Evolutionary conservation across 495 filamentous ascomycete genomes (phyloP).

Genomic region (Penicillium longicatenatum): DNA sequence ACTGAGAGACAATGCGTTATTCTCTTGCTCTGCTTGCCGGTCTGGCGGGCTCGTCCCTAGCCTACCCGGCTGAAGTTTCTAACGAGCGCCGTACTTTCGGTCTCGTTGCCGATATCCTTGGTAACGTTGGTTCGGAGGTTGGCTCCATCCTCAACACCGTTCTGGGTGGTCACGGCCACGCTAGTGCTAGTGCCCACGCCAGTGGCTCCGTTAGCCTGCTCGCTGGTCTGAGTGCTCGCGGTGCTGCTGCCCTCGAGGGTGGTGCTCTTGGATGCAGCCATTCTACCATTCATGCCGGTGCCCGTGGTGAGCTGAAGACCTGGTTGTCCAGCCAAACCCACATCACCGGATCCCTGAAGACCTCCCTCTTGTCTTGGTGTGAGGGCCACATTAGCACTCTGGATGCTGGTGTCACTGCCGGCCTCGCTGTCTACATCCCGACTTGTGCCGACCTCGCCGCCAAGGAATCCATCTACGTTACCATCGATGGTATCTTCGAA

Average conservation of each 20-base stretch:
- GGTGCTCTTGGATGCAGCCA: slow-evolving; percentile 43
- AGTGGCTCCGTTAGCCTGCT: slow-evolving; percentile 25
- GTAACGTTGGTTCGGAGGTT: slow-evolving; percentile 18
- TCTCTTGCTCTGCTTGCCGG: slow-evolving; percentile 40
- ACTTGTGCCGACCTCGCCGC: slow-evolving; percentile 39
- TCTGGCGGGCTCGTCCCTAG: slow-evolving; percentile 40
- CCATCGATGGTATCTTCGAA: slow-evolving; percentile 44
- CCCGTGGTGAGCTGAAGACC: slow-evolving; percentile 34
- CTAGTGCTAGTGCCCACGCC: slow-evolving; percentile 16
- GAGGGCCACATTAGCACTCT: slow-evolving; percentile 17
- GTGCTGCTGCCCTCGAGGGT: slow-evolving; percentile 43
- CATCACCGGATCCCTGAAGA: slow-evolving; percentile 26
- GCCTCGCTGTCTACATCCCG: slow-evolving; percentile 41
- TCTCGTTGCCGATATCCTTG: slow-evolving; percentile 18
- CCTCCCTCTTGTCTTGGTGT: slow-evolving; percentile 17
- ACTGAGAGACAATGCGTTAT: slow-evolving; percentile 40
- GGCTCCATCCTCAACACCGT: slow-evolving; percentile 23
- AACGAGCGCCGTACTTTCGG: slow-evolving; percentile 36
- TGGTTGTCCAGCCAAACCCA: slow-evolving; percentile 34
- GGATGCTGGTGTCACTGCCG: slow-evolving; percentile 29
- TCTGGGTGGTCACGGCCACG: slow-evolving; percentile 25
- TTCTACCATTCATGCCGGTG: slow-evolving; percentile 29
- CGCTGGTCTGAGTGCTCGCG: slow-evolving; percentile 36
- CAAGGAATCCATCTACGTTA: slow-evolving; percentile 42
- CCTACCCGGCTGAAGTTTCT: slow-evolving; percentile 34